A percentile compares a stretch with the other conserved stretches of the same genome.
Conservation (phyloP, 306 rosid species). For the Cucurbita maxima region DNA sequence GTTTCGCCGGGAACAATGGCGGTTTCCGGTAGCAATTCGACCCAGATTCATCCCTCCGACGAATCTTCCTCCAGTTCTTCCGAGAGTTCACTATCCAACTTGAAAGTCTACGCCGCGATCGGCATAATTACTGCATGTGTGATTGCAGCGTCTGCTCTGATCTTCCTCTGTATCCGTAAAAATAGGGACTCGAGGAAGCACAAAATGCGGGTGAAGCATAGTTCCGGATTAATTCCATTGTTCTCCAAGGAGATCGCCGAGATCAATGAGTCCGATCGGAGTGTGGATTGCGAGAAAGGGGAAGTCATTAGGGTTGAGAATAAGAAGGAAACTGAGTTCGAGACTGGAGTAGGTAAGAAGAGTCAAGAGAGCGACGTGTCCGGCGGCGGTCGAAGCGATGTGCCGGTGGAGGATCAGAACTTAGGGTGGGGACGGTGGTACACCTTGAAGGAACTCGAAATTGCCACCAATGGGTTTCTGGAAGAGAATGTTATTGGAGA, state of each 20-base stretch:
- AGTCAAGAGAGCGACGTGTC: slow-evolving; percentile 39
- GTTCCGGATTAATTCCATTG: slow-evolving; percentile 68
- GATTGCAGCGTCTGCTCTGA: slow-evolving; percentile 20
- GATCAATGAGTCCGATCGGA: slow-evolving; percentile 32
- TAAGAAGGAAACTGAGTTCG: slow-evolving; percentile 25
- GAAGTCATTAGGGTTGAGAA: slow-evolving; percentile 15
- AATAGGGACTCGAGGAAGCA: slow-evolving; percentile 22
- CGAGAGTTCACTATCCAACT: slow-evolving; percentile 19
- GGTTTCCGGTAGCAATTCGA: slow-evolving; percentile 14
- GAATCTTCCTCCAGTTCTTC: slow-evolving; percentile 18
- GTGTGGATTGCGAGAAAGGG: slow-evolving; percentile 9
- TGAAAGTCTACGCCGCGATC: slow-evolving; percentile 38
- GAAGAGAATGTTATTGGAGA: slow-evolving; percentile 77
- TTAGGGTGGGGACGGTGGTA: slow-evolving; percentile 98
- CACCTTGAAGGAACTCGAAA: slow-evolving; percentile 52
- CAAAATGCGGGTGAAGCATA: slow-evolving; percentile 36
- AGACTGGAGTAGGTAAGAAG: slow-evolving; percentile 4
- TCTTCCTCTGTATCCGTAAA: slow-evolving; percentile 39
- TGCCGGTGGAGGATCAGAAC: slow-evolving; percentile 39
- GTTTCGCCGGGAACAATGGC: slow-evolving; percentile 34
- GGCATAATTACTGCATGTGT: slow-evolving; percentile 20
- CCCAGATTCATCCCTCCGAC: slow-evolving; percentile 10
- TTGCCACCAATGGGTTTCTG: slow-evolving; percentile 58
- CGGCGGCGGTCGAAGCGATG: slow-evolving; percentile 22
- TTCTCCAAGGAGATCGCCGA: slow-evolving; percentile 68